These are phyloP conservation scores for Allium cepa DNA, from an alignment of 106 monocot genomes.

Conservation along the genomic window DNA sequence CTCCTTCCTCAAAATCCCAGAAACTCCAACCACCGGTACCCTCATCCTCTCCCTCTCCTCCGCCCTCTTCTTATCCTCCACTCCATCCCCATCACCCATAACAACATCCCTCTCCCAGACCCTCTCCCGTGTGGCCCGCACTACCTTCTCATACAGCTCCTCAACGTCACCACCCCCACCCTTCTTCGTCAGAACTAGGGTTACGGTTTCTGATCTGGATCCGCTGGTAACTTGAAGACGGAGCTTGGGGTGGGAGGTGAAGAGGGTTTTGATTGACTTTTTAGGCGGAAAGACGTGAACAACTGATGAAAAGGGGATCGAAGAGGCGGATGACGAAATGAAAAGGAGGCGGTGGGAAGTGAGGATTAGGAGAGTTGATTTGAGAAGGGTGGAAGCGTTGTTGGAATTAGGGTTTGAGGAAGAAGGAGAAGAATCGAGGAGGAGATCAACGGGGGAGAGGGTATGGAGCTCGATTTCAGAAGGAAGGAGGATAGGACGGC, in stretches of 20 bases:
- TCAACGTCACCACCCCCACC: constrained; percentile 41
- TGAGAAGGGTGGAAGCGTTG: constrained; percentile 13
- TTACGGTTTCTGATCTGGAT: constrained; percentile 36
- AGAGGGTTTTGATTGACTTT: constrained; percentile 55
- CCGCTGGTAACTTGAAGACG: constrained; percentile 49
- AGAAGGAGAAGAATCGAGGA: constrained; percentile 34
- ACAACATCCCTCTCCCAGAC: constrained; percentile 45
- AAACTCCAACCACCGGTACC: constrained; percentile 75
- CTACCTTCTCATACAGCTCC: constrained; percentile 41
- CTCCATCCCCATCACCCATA: not conserved
- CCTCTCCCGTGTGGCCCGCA: constrained; percentile 48
- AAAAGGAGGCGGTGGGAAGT: constrained; percentile 89
- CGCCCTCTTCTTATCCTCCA: not conserved
- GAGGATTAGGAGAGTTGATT: constrained; percentile 53
- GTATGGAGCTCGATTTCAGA: constrained; percentile 70
- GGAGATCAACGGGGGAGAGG: constrained; percentile 58
- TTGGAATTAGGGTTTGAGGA: constrained; percentile 11
- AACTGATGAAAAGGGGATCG: constrained; percentile 48
- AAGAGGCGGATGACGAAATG: constrained; percentile 38
- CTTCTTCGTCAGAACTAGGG: constrained; percentile 33
- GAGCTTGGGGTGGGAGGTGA: constrained; percentile 52
- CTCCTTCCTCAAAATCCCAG: constrained; percentile 92
- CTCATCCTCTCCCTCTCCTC: constrained; percentile 17
- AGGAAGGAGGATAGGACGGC: constrained; percentile 49
- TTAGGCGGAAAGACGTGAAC: constrained; percentile 59